Base-by-base conservation (phyloP, 176 grass and related monocot species). In the Panicum miliaceum region DNA sequence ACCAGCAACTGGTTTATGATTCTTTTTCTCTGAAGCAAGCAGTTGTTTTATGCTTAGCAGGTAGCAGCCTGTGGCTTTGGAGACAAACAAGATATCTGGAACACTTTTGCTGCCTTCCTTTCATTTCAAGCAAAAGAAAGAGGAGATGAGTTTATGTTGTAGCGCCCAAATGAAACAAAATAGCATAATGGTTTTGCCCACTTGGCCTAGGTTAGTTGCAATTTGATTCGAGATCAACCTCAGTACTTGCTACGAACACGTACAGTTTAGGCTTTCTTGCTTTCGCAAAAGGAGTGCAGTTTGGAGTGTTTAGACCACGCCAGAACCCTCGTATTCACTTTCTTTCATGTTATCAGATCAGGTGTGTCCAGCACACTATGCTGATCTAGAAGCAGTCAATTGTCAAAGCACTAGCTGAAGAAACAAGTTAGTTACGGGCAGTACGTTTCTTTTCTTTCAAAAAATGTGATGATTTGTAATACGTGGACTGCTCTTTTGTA, bases 191-290 rank as follows among this genome's bases (percentile, higher is more conserved):
- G 10, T 35, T 86, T 82, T 56, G 71, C 56, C 78, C 64, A 77
- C 83, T 71, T 86, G 83, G 16, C 36, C 78, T 77, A 64, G 72
- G 75, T n/a, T n/a, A n/a, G n/a, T 77, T 89, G 54, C 54, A 70
- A 26, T 66, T 77, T 67, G 88, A 72, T 71, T 64, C 7, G 26
- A 46, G 11, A 89, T 76, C 77, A 34, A 7, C 82, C 57, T 19
- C 64, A 27, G 29, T 73, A 68, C 59, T 89, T 75, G 51, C 62
- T 53, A 68, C 29, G 12, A 67, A 32, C 38, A n/a, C 27, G 62
- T 53, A 22, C 29, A 70, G 38, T 26, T 42, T 70, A 81, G 64
- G 43, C 62, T 63, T 63, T 14, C 26, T 58, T 76, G 19, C 32
- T 57, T 76, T 76, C 20, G 35, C 23, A 63, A 66, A 66, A 80